Evolutionary conservation across 176 grass and related monocot genomes (phyloP), one percentile per base, ranked within the genome.

Genomic region (Raddia guianensis): DNA sequence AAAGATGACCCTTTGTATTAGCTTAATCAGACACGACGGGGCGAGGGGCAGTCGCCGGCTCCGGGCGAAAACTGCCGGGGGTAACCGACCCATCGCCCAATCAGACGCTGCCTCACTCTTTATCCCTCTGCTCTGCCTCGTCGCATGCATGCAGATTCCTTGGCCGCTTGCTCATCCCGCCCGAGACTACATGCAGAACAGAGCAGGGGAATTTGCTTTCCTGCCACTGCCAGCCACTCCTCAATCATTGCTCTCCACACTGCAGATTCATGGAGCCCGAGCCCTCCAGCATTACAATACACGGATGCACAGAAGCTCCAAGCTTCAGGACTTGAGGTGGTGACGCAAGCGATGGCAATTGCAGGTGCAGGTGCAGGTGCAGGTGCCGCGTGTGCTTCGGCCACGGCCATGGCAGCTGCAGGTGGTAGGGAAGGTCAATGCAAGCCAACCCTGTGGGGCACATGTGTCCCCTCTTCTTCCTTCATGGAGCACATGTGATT

Each of bases 381-480:
- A 40, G 37, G 3, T 40, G 37, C 37, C 37, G 37, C 37, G 37
- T 40, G 37, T 5, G 37, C 37, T 40, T 40, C 37, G 37, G 37
- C 37, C 37, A 40, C 4, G 37, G 37, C 37, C 37, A 40, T 2
- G 37, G 37, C 37, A 40, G 37, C 3, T 0, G 37, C 37, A 40
- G 37, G 37, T 40, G 37, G 37, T 40, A 40, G 37, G 37, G 37
- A 74, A n/a, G 52, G 78, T 76, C 69, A 76, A 76, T 76, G 72
- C 13, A 81, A 67, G 71, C 85, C 78, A 68, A 69, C 74, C 63
- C 54, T 11, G 71, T 87, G 85, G 85, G 85, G 34, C 85, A 70
- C 78, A 5, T 40, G 72, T 87, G 85, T 76, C 6, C 71, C 77
- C 77, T 40, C 9, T 3, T 3, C 73, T 9, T 64, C 19, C 40